Percentiles rank a stretch among this genome's conserved stretches.
These are phyloP conservation scores for Mitragyna speciosa DNA, from an alignment of 257 asterid genomes.

Conservation along the genomic window DNA sequence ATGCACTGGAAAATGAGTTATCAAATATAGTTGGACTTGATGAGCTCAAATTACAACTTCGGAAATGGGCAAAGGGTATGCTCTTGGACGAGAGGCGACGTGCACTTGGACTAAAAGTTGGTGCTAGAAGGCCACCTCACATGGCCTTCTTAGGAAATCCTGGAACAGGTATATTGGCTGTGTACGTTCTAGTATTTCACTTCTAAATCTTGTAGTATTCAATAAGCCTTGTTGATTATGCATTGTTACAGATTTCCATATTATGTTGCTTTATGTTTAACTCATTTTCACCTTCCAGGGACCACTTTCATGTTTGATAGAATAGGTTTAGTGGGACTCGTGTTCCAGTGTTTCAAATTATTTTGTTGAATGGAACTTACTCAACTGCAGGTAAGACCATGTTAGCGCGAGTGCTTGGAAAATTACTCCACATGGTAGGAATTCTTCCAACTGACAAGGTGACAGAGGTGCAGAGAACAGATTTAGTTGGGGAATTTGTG, in stretches of 20 bases:
- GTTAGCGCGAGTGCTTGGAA: constrained; percentile 85
- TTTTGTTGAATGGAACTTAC: constrained; percentile 9
- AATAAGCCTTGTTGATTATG: background rate
- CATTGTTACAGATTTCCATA: background rate
- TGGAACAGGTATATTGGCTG: constrained; percentile 63
- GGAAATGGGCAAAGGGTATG: constrained; percentile 96
- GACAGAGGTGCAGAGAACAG: constrained; percentile 93
- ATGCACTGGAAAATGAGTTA: constrained; percentile 71
- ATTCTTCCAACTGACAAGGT: constrained; percentile 74
- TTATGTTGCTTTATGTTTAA: background rate
- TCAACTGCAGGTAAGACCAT: constrained; percentile 77
- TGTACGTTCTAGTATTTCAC: too few relatives aligned
- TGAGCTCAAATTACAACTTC: constrained; percentile 66
- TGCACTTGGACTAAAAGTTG: constrained; percentile 79
- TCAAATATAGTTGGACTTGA: constrained; percentile 68
- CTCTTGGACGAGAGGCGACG: constrained; percentile 87
- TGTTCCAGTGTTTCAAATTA: background rate
- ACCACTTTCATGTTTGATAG: background rate
- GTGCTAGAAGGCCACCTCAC: constrained; percentile 87
- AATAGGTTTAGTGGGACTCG: background rate
- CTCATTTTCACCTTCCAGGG: background rate
- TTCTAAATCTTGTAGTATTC: background rate
- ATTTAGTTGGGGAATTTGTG: constrained; percentile 80
- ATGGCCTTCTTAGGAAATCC: constrained; percentile 99
- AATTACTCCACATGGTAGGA: constrained; percentile 83